A percentile compares a stretch with the other conserved stretches of the same genome.
Evolutionary conservation across 352 stramenopile species (phyloP).

Genomic region (Phytophthora rubi): DNA sequence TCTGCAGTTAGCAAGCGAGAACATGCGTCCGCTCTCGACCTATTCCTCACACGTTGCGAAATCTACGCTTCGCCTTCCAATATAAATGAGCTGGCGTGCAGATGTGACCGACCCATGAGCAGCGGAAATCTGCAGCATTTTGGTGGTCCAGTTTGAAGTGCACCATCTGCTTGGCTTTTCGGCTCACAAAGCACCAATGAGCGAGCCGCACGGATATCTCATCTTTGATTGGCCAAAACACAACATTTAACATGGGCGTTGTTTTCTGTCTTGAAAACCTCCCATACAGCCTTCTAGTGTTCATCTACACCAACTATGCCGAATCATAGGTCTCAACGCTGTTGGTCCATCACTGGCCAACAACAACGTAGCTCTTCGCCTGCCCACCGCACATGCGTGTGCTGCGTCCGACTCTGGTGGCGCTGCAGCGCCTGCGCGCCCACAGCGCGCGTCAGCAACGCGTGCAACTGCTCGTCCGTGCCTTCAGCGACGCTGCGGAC

Average conservation of each 20-base stretch:
- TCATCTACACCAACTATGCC: slow-evolving; percentile 1
- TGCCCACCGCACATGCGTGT: slow-evolving; percentile 29
- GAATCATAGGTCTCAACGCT: not conserved
- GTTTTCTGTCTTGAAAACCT: too few species aligned
- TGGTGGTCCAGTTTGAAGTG: too few species aligned
- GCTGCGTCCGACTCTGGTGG: slow-evolving; percentile 48
- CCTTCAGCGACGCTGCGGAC: slow-evolving; percentile 53
- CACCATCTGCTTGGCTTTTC: too few species aligned
- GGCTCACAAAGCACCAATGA: too few species aligned
- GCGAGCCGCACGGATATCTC: too few species aligned
- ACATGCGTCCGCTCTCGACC: slow-evolving; percentile 1
- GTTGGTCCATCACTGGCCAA: slow-evolving; percentile 37
- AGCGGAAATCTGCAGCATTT: not conserved
- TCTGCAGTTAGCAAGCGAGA: not conserved
- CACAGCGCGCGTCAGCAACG: slow-evolving; percentile 24
- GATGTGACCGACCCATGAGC: slow-evolving; percentile 10
- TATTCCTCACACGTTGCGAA: not conserved
- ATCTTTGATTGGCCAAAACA: too few species aligned
- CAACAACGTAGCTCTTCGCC: slow-evolving; percentile 18
- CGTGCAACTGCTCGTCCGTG: slow-evolving; percentile 43
- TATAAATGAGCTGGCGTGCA: slow-evolving; percentile 8
- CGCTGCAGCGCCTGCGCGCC: slow-evolving; percentile 43
- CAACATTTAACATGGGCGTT: too few species aligned
- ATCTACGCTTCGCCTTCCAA: not conserved
- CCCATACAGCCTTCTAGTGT: too few species aligned